These are phyloP conservation scores for Puya raimondii DNA, from an alignment of 176 grass and related monocot genomes.

Conservation along the genomic window DNA sequence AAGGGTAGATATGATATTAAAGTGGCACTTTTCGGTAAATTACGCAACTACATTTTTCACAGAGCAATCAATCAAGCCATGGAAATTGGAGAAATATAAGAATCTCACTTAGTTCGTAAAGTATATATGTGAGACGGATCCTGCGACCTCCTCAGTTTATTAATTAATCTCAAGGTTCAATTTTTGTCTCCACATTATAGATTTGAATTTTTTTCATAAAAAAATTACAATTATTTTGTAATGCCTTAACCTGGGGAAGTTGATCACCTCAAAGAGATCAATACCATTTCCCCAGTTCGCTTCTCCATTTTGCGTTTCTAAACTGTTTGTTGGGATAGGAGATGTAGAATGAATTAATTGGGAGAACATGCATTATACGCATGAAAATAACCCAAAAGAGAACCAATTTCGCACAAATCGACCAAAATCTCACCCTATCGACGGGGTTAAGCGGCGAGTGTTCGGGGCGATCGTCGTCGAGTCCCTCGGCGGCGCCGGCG, in stretches of 20 bases:
- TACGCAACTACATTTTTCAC: no score
- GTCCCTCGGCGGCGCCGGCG: constrained; percentile 8
- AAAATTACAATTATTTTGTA: background rate
- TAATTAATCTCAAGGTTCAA: no score
- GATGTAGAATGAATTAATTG: background rate
- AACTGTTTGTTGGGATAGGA: background rate
- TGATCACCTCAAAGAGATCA: background rate
- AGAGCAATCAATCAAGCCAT: no score
- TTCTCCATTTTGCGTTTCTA: background rate
- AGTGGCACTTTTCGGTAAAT: no score
- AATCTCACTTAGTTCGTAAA: no score
- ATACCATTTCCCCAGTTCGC: background rate
- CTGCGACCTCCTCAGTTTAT: no score
- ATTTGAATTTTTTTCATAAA: background rate
- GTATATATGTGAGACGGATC: no score
- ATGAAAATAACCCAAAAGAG: background rate
- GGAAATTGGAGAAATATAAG: no score
- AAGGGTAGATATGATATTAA: no score
- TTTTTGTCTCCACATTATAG: no score
- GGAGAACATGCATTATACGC: background rate
- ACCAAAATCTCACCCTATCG: constrained; percentile 45
- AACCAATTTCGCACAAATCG: background rate
- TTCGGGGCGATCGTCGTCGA: background rate
- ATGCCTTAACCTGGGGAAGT: background rate
- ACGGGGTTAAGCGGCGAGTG: constrained; percentile 2